Conservation (phyloP, 1,284 basidiomycete genomes). For the Spongispora temasekensis region DNA sequence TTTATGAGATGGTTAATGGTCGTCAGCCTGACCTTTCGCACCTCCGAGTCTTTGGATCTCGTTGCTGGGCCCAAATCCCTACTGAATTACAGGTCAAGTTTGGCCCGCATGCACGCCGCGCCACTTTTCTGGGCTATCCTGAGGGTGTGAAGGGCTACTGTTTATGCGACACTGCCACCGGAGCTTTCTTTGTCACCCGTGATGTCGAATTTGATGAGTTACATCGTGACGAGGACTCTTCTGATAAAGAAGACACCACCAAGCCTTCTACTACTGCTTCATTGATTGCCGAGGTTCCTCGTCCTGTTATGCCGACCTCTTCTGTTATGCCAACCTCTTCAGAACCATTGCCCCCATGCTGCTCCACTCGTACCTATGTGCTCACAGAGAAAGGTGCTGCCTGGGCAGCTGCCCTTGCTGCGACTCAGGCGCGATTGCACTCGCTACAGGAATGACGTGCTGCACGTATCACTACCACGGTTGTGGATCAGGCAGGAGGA, state of each 20-base stretch:
- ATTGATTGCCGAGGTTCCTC: neutral
- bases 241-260: neutral
- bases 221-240: neutral
- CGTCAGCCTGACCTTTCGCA: neutral
- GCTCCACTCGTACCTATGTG: neutral
- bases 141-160: neutral
- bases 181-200: neutral
- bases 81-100: neutral
- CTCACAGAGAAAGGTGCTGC: neutral
- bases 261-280: neutral
- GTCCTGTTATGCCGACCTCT: neutral
- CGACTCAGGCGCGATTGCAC: neutral
- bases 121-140: neutral
- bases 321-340: too few relatives aligned
- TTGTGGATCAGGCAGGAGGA: neutral
- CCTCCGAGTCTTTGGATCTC: neutral
- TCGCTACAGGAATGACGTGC: neutral
- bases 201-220: neutral
- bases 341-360: neutral
- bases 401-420: neutral
- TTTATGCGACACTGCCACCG: neutral
- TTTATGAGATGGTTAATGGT: neutral
- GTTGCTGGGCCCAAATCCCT: neutral
- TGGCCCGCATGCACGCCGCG: neutral
- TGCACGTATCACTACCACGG: neutral